phyloP scores from a whole-genome alignment of 805 yeast species.

The Nakazawaea populi region DNA sequence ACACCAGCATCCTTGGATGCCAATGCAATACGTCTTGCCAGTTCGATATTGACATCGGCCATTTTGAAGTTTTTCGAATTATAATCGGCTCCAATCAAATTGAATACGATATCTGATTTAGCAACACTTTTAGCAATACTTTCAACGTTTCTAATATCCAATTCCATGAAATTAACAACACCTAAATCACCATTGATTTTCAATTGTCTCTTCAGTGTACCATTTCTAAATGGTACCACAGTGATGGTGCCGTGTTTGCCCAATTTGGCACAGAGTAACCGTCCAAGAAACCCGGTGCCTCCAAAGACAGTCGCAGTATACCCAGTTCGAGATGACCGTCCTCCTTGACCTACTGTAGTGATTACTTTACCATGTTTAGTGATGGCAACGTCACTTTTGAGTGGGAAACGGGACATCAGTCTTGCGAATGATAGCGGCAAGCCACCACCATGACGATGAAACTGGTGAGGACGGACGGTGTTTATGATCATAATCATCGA shows the following conservation, averaged over 20 bases:
- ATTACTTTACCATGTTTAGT: constrained; percentile 72
- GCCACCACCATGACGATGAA: neutral
- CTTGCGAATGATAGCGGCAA: neutral
- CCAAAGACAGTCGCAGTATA: constrained; percentile 88
- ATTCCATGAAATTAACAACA: constrained; percentile 77
- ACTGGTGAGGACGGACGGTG: neutral
- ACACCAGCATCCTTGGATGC: constrained; percentile 66
- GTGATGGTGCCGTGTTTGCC: constrained; percentile 80
- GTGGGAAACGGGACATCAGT: constrained; percentile 22
- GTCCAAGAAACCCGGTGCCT: constrained; percentile 73
- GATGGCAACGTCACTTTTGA: constrained; percentile 58
- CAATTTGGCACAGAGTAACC: constrained; percentile 61
- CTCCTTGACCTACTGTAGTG: constrained; percentile 69
- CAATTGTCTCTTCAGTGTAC: constrained; percentile 67
- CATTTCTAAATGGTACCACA: constrained; percentile 78
- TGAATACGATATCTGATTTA: constrained; percentile 77
- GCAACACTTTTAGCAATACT: constrained; percentile 73
- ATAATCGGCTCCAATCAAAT: constrained; percentile 71
- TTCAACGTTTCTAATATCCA: constrained; percentile 72
- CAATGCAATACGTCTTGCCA: constrained; percentile 69
- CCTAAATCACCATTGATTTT: constrained; percentile 85
- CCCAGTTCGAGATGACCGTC: constrained; percentile 81
- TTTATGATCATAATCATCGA: neutral
- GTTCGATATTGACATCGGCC: constrained; percentile 80
- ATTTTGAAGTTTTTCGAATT: constrained; percentile 74